Conservation (phyloP, 306 rosid genomes). For the Vicia villosa region DNA sequence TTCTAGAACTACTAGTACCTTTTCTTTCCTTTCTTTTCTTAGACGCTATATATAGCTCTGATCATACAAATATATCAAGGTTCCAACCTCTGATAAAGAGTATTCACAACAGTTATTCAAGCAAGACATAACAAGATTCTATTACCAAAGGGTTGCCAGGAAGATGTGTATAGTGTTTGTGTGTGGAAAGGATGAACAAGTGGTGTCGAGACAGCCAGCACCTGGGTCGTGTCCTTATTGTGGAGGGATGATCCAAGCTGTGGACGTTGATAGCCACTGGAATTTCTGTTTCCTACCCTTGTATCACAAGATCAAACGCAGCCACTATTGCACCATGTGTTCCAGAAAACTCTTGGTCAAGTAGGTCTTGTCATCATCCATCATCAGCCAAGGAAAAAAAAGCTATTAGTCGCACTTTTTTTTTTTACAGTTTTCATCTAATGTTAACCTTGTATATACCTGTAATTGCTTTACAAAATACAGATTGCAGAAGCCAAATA, state of each 20-base stretch:
- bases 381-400: neutral
- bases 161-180: slow-evolving; percentile 88
- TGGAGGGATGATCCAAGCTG: slow-evolving; percentile 77
- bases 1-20: neutral
- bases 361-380: neutral
- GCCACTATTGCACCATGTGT: slow-evolving; percentile 63
- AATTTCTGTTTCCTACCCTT: slow-evolving; percentile 75
- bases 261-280: slow-evolving; percentile 66
- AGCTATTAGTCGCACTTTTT: too few relatives aligned
- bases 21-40: neutral
- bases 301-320: slow-evolving; percentile 62
- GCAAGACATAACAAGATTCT: neutral
- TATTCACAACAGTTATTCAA: neutral
- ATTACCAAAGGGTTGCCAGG: neutral
- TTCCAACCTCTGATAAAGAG: neutral
- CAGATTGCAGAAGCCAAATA: too few relatives aligned
- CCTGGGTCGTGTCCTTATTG: slow-evolving; percentile 80
- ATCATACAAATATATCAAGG: too few relatives aligned
- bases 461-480: too few relatives aligned
- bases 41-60: too few relatives aligned
- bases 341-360: slow-evolving; percentile 44
- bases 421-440: neutral
- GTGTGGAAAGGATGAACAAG: slow-evolving; percentile 73
- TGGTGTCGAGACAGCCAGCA: slow-evolving; percentile 68
- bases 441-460: slow-evolving; percentile 3